A percentile compares a stretch with the other conserved stretches of the same genome.
phyloP scores from a whole-genome alignment of 2,329 filamentous ascomycete species.

The Pseudohalonectria lignicola region DNA sequence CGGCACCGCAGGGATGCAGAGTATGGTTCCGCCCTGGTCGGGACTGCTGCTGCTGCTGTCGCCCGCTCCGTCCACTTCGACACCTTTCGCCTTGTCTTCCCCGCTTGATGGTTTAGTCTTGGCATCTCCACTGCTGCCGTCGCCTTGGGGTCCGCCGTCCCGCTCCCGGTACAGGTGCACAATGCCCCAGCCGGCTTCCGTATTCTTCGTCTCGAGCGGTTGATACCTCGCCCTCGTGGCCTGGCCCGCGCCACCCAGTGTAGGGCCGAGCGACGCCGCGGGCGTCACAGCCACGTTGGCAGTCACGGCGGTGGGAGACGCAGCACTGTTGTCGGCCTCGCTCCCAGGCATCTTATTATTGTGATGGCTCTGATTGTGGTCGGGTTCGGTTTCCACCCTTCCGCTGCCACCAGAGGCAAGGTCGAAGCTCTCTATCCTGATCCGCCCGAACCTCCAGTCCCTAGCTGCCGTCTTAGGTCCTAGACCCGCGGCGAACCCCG shows the following conservation, averaged over 20 bases:
- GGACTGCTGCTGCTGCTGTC: conserved; percentile 7
- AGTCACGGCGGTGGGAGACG: neutral
- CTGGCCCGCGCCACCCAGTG: conserved; percentile 48
- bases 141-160: conserved; percentile 56
- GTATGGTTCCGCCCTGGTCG: conserved; percentile 67
- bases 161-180: conserved; percentile 88
- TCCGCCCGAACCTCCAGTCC: conserved; percentile 75
- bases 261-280: conserved; percentile 35
- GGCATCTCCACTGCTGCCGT: neutral
- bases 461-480: conserved; percentile 35
- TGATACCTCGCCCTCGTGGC: conserved; percentile 76
- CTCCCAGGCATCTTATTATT: conserved; percentile 9
- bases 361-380: conserved; percentile 12
- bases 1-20: conserved; percentile 91
- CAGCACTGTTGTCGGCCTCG: conserved; percentile 8
- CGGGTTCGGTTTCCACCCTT: no score
- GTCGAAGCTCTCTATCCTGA: conserved; percentile 74
- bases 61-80: conserved; percentile 8
- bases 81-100: conserved; percentile 12
- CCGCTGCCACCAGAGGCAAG: conserved; percentile 28
- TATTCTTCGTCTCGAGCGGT: conserved; percentile 58
- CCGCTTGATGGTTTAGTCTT: no score
- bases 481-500: conserved; percentile 30
- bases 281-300: conserved; percentile 21
- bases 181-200: conserved; percentile 80